phyloP scores from a whole-genome alignment of 2,329 filamentous ascomycete genomes.

The Curvularia sp. region DNA sequence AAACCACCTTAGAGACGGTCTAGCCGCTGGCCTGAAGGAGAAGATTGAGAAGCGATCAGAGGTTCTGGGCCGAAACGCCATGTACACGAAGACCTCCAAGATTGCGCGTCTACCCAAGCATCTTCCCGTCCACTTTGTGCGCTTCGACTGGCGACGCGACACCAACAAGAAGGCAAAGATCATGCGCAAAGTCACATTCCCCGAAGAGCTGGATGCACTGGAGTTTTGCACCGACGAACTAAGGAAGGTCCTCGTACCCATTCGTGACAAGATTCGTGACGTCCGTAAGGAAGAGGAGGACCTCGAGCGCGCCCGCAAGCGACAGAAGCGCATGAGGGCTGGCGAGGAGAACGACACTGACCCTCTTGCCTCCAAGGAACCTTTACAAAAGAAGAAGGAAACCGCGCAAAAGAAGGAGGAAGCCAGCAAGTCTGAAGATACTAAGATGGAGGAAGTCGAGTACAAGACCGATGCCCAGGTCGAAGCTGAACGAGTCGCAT shows the following conservation, averaged over 20 bases:
- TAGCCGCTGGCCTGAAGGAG: conserved; percentile 81
- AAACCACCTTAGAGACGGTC: conserved; percentile 90
- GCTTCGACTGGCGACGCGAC: conserved; percentile 97
- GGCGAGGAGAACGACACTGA: conserved; percentile 60
- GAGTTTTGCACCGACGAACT: conserved; percentile 96
- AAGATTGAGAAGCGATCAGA: conserved; percentile 90
- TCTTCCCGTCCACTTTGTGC: conserved; percentile 94
- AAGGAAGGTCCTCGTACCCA: conserved; percentile 79
- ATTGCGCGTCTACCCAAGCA: conserved; percentile 93
- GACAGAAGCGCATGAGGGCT: conserved; percentile 75
- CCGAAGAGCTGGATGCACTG: conserved; percentile 87
- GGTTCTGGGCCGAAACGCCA: conserved; percentile 75
- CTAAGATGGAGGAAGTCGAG: conserved; percentile 72
- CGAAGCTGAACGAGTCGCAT: conserved; percentile 80
- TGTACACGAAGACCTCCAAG: conserved; percentile 89
- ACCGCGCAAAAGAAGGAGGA: conserved; percentile 54
- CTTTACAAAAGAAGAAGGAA: conserved; percentile 59
- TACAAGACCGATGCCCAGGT: conserved; percentile 96
- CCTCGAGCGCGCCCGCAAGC: conserved; percentile 87
- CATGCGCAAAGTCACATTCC: conserved; percentile 97
- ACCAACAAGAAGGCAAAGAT: conserved; percentile 99
- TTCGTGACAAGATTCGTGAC: conserved; percentile 96
- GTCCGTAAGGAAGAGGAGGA: conserved; percentile 95
- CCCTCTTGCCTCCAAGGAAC: conserved; percentile 55
- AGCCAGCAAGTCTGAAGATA: conserved; percentile 66